Conservation (phyloP, 306 rosid species). For the Carpinus fangiana region DNA sequence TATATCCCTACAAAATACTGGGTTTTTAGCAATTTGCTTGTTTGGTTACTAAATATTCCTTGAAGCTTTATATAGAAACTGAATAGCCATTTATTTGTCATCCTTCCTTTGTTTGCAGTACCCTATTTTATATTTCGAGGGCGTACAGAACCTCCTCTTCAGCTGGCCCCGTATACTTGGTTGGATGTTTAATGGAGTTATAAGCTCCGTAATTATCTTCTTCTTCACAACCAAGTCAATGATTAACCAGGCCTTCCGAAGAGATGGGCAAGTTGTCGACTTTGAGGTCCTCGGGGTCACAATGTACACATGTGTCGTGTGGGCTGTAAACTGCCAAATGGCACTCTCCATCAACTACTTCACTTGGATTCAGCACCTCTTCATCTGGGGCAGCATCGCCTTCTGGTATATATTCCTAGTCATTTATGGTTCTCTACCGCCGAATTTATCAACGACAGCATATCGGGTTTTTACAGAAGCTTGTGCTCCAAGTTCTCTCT, state of each 20-base stretch:
- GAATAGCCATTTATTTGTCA: slow-evolving; percentile 12
- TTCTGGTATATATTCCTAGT: slow-evolving; percentile 77
- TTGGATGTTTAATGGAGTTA: slow-evolving; percentile 75
- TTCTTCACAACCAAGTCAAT: slow-evolving; percentile 61
- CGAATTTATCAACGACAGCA: slow-evolving; percentile 65
- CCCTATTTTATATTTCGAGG: slow-evolving; percentile 69
- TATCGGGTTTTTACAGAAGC: slow-evolving; percentile 76
- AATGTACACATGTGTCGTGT: slow-evolving; percentile 73
- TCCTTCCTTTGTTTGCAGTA: slow-evolving; percentile 45
- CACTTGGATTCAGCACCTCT: slow-evolving; percentile 90
- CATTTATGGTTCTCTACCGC: slow-evolving; percentile 60
- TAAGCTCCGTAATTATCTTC: slow-evolving; percentile 72
- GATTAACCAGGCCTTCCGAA: slow-evolving; percentile 58
- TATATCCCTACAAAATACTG: too few species aligned
- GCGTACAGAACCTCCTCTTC: slow-evolving; percentile 76
- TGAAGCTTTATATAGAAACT: slow-evolving; percentile 8
- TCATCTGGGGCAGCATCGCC: slow-evolving; percentile 84
- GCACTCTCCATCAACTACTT: slow-evolving; percentile 86
- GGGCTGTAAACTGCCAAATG: slow-evolving; percentile 92
- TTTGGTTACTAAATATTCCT: neutral
- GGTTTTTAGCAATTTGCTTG: too few species aligned
- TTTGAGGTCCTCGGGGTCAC: slow-evolving; percentile 67
- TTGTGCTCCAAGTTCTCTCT: slow-evolving; percentile 65
- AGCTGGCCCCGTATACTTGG: slow-evolving; percentile 79
- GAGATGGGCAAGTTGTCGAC: slow-evolving; percentile 69